phyloP scores from a whole-genome alignment of 2,329 filamentous ascomycete species.

The Kalmusia sp. region DNA sequence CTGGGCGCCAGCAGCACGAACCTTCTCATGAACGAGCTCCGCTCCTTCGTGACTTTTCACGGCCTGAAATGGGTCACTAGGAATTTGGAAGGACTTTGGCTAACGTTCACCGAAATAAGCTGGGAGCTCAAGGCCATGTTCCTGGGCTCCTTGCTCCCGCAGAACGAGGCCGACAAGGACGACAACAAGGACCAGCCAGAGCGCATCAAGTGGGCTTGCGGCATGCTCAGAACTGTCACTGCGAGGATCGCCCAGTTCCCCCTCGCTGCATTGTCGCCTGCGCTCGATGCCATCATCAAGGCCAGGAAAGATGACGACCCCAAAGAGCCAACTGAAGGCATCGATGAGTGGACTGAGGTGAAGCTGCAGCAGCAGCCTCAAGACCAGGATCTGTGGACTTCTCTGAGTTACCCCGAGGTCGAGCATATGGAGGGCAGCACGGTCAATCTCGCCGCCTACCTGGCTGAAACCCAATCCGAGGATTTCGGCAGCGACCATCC shows the following conservation, averaged over 20 bases:
- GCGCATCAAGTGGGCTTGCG: not conserved
- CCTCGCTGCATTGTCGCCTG: not conserved
- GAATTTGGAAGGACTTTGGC: constrained; percentile 2
- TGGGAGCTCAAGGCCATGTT: not conserved
- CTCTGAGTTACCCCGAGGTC: not conserved
- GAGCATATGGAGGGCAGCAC: not conserved
- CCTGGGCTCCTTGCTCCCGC: not conserved
- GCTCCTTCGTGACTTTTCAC: constrained; percentile 1
- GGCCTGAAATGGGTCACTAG: constrained; percentile 1
- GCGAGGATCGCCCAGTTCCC: not conserved
- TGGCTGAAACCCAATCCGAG: not conserved
- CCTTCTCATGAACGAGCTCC: constrained; percentile 3
- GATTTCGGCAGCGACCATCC: not conserved
- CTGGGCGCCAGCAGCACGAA: not conserved
- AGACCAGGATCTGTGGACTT: not conserved
- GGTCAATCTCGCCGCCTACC: not conserved
- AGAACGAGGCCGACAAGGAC: not conserved
- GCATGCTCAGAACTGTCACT: not conserved
- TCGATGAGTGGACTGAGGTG: constrained; percentile 1
- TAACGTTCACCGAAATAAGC: not conserved
- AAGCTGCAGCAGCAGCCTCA: not conserved
- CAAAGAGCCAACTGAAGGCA: not conserved
- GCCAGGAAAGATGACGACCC: not conserved
- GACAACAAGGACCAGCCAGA: not conserved
- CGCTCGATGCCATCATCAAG: not conserved